phyloP scores from a whole-genome alignment of 176 grass and related monocot species.

The Stipa capillata region DNA sequence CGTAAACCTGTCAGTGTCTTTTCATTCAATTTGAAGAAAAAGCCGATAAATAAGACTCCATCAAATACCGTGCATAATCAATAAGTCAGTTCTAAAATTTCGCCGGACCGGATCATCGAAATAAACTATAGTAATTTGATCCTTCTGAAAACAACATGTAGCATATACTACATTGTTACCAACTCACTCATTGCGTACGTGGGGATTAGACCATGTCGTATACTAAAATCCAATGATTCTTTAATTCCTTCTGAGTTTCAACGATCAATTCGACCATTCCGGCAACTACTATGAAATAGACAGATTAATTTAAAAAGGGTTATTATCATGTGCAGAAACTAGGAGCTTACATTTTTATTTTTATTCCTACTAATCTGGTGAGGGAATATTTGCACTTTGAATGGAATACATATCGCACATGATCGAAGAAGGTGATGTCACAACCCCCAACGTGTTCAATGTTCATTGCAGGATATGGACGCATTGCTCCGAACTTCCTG shows the following conservation, averaged over 20 bases:
- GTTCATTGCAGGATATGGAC: not conserved
- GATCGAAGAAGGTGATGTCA: not conserved
- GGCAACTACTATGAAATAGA: not conserved
- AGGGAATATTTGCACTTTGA: not conserved
- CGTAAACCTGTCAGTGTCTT: too few species aligned
- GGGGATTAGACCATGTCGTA: conserved; percentile 3
- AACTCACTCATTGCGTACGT: conserved; percentile 24
- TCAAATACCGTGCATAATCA: not conserved
- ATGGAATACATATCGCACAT: conserved; percentile 11
- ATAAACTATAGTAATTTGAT: not conserved
- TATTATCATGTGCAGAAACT: not conserved
- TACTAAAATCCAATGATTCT: not conserved
- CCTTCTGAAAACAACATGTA: not conserved
- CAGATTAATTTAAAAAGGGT: not conserved
- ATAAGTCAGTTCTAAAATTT: not conserved
- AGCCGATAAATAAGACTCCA: not conserved
- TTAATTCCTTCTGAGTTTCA: not conserved
- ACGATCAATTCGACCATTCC: not conserved
- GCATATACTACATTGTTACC: not conserved
- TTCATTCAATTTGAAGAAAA: not conserved
- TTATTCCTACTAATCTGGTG: not conserved
- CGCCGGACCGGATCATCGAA: not conserved
- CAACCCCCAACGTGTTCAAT: not conserved
- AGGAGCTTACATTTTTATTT: not conserved
- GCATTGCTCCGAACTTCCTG: conserved; percentile 2